phyloP scores from a whole-genome alignment of 2,329 filamentous ascomycete species.

The Clonostachys solani region DNA sequence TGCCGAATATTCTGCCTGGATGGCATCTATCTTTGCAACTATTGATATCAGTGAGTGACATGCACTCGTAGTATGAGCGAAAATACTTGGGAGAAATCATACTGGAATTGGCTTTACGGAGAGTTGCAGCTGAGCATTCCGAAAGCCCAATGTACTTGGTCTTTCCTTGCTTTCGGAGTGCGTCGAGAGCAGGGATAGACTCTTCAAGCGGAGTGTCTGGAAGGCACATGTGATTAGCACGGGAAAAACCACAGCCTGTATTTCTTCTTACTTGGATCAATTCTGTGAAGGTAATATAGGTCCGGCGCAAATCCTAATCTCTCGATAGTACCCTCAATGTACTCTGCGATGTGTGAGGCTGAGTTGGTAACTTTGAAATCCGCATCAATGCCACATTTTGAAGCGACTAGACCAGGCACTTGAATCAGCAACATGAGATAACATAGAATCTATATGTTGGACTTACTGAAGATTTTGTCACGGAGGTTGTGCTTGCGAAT shows the following conservation, averaged over 20 bases:
- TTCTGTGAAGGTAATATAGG: conserved; percentile 37
- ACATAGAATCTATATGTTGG: too few species aligned
- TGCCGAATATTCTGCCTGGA: conserved; percentile 39
- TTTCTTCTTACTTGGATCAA: conserved; percentile 30
- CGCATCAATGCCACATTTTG: conserved; percentile 37
- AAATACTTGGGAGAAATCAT: conserved; percentile 2
- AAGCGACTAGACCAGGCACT: conserved; percentile 28
- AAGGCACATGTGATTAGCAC: not conserved
- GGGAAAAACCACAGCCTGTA: not conserved
- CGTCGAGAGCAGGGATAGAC: conserved; percentile 39
- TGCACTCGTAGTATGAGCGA: too few species aligned
- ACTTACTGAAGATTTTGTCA: conserved; percentile 41
- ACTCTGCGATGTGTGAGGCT: conserved; percentile 36
- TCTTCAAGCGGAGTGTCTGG: conserved; percentile 36
- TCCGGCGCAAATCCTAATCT: conserved; percentile 41
- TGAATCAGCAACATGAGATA: too few species aligned
- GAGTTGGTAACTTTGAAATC: conserved; percentile 32
- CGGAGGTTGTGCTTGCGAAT: conserved; percentile 44
- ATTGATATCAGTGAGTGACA: not conserved
- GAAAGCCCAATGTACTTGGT: conserved; percentile 44
- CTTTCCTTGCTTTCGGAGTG: conserved; percentile 37
- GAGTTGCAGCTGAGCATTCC: conserved; percentile 36
- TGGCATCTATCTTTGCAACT: conserved; percentile 41
- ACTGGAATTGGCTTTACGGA: conserved; percentile 39
- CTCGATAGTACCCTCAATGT: conserved; percentile 44